Evolutionary conservation across 768 basidiomycete genomes (phyloP).

Genomic region (Lactarius hatsudake): DNA sequence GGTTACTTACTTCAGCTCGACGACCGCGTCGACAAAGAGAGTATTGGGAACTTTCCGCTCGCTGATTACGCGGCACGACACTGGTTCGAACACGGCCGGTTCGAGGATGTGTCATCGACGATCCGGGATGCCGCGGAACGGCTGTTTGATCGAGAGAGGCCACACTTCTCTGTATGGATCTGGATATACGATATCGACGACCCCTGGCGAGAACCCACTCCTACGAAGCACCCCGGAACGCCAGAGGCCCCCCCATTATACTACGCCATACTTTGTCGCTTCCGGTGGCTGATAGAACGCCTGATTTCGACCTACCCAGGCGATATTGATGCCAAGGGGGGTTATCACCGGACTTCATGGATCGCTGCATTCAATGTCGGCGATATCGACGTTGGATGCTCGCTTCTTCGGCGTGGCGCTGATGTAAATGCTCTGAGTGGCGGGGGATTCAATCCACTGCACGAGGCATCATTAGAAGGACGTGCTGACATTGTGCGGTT

Average conservation of each 20-base stretch:
- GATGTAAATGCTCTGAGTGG: background rate
- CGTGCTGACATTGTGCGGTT: background rate
- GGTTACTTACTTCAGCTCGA: background rate
- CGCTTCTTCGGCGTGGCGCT: background rate
- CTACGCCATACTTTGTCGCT: background rate
- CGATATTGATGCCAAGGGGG: background rate
- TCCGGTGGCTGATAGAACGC: background rate
- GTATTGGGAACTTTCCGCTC: background rate
- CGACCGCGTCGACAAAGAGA: background rate
- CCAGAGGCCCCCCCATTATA: background rate
- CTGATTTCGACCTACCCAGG: background rate
- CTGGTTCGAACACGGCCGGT: background rate
- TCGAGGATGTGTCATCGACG: background rate
- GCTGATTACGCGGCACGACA: background rate
- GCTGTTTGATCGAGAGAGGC: background rate
- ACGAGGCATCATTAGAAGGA: accelerated
- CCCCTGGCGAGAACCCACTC: no score
- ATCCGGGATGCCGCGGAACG: background rate
- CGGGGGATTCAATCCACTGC: background rate
- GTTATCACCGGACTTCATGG: background rate
- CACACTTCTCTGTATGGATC: background rate
- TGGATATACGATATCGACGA: slow-evolving; percentile 4
- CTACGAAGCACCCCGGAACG: background rate
- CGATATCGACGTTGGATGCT: background rate
- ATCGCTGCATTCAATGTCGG: background rate